Evolutionary conservation across 768 basidiomycete genomes (phyloP).

Genomic region (Psilocybe cyanescens): DNA sequence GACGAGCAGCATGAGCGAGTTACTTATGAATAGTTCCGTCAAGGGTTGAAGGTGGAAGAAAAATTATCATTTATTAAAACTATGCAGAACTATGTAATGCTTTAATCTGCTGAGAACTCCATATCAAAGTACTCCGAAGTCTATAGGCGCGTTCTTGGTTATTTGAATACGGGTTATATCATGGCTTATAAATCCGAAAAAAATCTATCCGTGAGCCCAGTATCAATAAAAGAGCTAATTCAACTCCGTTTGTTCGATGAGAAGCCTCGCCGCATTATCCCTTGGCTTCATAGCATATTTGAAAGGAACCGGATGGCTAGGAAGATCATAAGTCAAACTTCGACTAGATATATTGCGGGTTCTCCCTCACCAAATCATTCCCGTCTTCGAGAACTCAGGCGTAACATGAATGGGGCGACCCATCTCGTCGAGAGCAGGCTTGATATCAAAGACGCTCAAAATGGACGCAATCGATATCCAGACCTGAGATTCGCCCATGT

Average conservation of each 20-base stretch:
- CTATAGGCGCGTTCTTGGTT: no score
- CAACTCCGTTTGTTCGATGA: constrained; percentile 35
- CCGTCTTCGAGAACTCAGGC: constrained; percentile 37
- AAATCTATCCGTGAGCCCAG: no score
- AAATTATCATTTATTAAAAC: no score
- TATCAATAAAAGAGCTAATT: neutral
- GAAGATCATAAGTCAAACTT: neutral
- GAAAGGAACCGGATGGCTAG: constrained; percentile 1
- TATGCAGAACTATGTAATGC: no score
- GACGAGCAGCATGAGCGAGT: no score
- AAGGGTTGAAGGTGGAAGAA: no score
- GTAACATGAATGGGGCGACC: constrained; percentile 31
- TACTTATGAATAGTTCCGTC: no score
- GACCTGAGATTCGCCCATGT: constrained; percentile 44
- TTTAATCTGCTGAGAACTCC: no score
- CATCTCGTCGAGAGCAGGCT: constrained; percentile 35
- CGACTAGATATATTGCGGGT: neutral
- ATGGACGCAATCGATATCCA: constrained; percentile 48
- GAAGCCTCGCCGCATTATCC: constrained; percentile 26
- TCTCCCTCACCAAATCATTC: constrained; percentile 42
- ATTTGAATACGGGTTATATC: no score
- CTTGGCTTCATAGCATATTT: constrained; percentile 23
- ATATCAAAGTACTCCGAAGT: no score
- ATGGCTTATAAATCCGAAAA: no score
- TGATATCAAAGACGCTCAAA: constrained; percentile 41